These are phyloP conservation scores for Aspergillus sclerotiicarbonarius DNA, from an alignment of 495 filamentous ascomycete species.

Conservation along the genomic window DNA sequence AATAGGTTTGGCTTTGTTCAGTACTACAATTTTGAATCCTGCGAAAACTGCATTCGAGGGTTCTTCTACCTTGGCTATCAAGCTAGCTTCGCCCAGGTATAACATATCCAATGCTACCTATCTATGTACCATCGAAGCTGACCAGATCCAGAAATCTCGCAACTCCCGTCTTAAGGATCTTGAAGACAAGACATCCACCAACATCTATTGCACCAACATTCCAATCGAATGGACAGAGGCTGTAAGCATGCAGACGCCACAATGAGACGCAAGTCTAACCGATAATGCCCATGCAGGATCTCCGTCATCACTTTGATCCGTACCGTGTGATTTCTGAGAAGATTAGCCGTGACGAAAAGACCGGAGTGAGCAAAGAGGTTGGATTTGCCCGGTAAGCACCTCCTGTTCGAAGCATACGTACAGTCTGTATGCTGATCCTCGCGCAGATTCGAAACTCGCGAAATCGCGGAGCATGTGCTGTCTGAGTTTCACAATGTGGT, in stretches of 20 bases:
- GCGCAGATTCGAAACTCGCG: constrained; percentile 77
- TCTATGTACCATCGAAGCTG: constrained; percentile 4
- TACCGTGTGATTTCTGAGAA: constrained; percentile 86
- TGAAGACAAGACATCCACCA: constrained; percentile 81
- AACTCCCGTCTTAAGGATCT: constrained; percentile 93
- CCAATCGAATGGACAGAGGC: constrained; percentile 86
- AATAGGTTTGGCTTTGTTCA: constrained; percentile 92
- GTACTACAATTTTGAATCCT: constrained; percentile 81
- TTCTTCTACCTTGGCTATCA: constrained; percentile 93
- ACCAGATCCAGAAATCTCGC: constrained; percentile 73
- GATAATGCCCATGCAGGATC: constrained; percentile 30
- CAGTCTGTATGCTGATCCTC: background rate
- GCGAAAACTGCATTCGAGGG: constrained; percentile 93
- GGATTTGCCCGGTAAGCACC: constrained; percentile 85
- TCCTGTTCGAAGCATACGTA: background rate
- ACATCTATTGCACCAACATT: constrained; percentile 95
- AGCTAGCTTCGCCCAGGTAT: constrained; percentile 88
- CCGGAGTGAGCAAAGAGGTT: constrained; percentile 91
- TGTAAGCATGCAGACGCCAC: constrained; percentile 42
- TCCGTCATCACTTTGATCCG: constrained; percentile 61
- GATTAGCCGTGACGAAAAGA: constrained; percentile 79
- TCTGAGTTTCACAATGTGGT: constrained; percentile 70
- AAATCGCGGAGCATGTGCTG: constrained; percentile 84
- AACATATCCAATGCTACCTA: constrained; percentile 4
- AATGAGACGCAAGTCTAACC: background rate